Evolutionary conservation across 257 asterid species (phyloP).

Genomic region (Gardenia jasminoides): DNA sequence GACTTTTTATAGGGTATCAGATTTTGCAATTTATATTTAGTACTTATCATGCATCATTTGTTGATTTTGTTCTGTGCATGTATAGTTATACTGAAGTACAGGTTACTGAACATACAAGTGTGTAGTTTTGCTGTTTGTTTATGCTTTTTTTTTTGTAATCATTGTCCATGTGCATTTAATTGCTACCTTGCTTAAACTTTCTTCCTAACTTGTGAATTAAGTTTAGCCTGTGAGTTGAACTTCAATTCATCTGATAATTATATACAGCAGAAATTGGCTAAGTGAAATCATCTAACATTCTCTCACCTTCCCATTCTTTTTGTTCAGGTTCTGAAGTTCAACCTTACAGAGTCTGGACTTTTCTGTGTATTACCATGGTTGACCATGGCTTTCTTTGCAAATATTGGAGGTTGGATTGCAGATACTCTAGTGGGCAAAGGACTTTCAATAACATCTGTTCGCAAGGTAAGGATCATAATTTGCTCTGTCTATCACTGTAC

Average conservation of each 20-base stretch:
- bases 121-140: neutral
- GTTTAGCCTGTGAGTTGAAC: neutral
- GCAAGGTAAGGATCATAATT: slow-evolving; percentile 38
- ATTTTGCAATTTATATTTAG: neutral
- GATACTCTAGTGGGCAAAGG: slow-evolving; percentile 90
- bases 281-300: neutral
- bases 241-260: neutral
- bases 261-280: neutral
- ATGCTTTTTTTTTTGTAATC: neutral
- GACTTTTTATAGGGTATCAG: neutral
- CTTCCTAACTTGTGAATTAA: neutral
- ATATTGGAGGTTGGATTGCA: slow-evolving; percentile 95
- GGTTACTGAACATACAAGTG: neutral
- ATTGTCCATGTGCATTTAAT: neutral
- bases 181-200: neutral
- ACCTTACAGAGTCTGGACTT: slow-evolving; percentile 87
- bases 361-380: slow-evolving; percentile 92
- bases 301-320: slow-evolving; percentile 6
- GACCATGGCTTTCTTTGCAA: slow-evolving; percentile 92
- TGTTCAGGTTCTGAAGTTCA: slow-evolving; percentile 83
- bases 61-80: neutral
- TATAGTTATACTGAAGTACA: neutral
- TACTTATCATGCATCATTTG: neutral
- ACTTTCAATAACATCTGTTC: slow-evolving; percentile 61
- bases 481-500: neutral